These are phyloP conservation scores for Middelhovenomyces tepae DNA, from an alignment of 805 yeast species.

Conservation along the genomic window DNA sequence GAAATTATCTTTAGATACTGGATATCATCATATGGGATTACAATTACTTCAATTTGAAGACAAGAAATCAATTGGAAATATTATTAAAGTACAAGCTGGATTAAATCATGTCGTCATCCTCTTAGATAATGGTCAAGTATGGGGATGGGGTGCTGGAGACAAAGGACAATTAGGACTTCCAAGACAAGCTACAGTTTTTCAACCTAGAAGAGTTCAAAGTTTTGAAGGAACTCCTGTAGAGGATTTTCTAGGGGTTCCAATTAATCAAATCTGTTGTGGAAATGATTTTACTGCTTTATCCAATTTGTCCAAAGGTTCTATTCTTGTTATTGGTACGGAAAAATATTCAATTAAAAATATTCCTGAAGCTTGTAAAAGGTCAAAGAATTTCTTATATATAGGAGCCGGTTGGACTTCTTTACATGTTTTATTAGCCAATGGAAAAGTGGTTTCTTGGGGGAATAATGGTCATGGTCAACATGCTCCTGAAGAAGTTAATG, in stretches of 20 bases:
- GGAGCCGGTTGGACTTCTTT: constrained; percentile 74
- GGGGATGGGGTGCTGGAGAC: constrained; percentile 64
- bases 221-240: no score
- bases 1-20: no score
- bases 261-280: constrained; percentile 34
- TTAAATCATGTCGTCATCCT: constrained; percentile 26
- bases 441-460: constrained; percentile 47
- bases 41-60: no score
- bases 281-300: constrained; percentile 47
- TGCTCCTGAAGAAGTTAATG: constrained; percentile 21
- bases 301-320: constrained; percentile 10
- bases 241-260: constrained; percentile 6
- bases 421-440: constrained; percentile 34
- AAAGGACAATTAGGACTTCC: constrained; percentile 43
- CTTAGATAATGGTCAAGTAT: constrained; percentile 34
- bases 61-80: no score
- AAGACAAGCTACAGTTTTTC: constrained; percentile 1
- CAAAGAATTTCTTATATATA: constrained; percentile 16
- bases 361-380: no score
- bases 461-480: constrained; percentile 72
- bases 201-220: constrained; percentile 14
- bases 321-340: constrained; percentile 32
- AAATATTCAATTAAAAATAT: no score
- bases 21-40: no score
- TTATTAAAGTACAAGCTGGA: no score